Conservation (phyloP, 257 asterid species). For the Solanum chiquidenum region DNA sequence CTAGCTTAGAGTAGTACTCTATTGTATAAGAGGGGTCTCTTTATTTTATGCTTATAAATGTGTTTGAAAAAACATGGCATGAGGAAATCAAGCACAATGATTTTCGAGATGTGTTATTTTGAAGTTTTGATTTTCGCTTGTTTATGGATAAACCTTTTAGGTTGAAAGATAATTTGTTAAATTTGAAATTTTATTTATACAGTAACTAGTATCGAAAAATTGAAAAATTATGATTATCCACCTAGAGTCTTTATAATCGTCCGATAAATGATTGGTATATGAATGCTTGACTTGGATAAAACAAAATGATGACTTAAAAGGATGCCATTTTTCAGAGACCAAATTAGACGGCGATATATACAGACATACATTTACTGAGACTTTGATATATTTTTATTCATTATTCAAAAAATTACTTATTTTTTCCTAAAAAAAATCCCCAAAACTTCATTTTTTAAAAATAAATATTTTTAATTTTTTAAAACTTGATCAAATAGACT, state of each 20-base stretch:
- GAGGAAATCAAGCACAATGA: neutral
- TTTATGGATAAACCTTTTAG: neutral
- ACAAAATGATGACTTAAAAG: neutral
- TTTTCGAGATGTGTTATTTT: neutral
- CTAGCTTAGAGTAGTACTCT: too few species aligned
- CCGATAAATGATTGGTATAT: neutral
- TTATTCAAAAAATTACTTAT: neutral
- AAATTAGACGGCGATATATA: neutral
- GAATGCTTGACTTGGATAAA: neutral
- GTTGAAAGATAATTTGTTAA: neutral
- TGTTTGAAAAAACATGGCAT: neutral
- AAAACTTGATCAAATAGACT: neutral
- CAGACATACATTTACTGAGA: neutral
- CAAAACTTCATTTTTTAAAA: neutral
- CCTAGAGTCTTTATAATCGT: neutral
- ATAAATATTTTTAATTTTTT: accelerated
- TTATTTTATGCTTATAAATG: too few species aligned
- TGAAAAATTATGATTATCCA: too few species aligned
- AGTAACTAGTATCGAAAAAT: too few species aligned
- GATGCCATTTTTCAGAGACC: neutral
- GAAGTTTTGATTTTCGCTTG: accelerated
- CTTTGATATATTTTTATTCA: neutral
- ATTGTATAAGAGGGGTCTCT: neutral
- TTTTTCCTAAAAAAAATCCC: neutral
- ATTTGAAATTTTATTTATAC: neutral